Evolutionary conservation across 345 rosid species (phyloP).

Genomic region (Atalantia buxifolia): DNA sequence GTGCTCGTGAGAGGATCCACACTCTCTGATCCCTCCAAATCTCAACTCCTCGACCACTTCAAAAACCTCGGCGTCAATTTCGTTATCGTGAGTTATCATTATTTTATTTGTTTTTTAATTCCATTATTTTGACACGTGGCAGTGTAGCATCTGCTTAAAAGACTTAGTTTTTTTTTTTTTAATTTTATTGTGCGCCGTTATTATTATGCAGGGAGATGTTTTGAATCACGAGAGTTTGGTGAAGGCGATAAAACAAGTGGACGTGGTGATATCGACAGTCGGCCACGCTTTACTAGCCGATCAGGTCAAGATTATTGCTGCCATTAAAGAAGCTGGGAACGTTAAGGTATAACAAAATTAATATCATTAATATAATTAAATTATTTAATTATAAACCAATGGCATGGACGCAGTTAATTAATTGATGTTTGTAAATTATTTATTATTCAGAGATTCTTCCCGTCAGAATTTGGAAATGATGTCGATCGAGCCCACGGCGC

Average conservation of each 20-base stretch:
- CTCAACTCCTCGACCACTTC: too few species aligned
- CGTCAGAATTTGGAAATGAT: slow-evolving; percentile 22
- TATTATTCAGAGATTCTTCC: slow-evolving; percentile 44
- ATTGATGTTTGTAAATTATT: not conserved
- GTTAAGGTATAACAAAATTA: slow-evolving; percentile 31
- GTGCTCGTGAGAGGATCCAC: slow-evolving; percentile 11
- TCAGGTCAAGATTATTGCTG: slow-evolving; percentile 50
- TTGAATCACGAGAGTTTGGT: slow-evolving; percentile 47
- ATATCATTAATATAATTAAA: too few species aligned
- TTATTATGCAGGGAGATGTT: slow-evolving; percentile 45
- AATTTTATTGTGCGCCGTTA: too few species aligned
- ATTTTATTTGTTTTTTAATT: not conserved
- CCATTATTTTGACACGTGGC: too few species aligned
- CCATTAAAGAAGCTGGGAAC: slow-evolving; percentile 67
- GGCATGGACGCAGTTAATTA: not conserved
- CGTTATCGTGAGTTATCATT: not conserved
- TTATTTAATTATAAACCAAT: too few species aligned
- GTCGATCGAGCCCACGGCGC: slow-evolving; percentile 37
- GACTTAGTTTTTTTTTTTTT: too few species aligned
- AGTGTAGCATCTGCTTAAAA: too few species aligned
- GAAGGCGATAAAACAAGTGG: slow-evolving; percentile 52
- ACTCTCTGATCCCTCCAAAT: not conserved
- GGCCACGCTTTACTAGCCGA: slow-evolving; percentile 29
- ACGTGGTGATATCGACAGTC: slow-evolving; percentile 50
- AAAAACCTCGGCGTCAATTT: too few species aligned